Conservation (phyloP, 2,329 filamentous ascomycete species). For the Coniella lustricola region DNA sequence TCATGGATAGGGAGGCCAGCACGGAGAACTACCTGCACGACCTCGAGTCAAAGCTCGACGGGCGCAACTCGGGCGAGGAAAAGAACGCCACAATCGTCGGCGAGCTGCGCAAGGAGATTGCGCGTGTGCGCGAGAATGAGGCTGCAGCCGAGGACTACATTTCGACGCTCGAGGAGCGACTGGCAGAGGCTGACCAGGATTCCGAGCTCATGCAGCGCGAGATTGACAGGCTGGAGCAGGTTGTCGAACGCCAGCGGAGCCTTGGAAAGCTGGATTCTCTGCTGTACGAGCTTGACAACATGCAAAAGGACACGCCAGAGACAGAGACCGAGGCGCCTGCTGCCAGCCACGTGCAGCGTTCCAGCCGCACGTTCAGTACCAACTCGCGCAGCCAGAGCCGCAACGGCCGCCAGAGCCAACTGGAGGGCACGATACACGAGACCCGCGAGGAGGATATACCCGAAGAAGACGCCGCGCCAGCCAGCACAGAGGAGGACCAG, state of each 20-base stretch:
- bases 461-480: slow-evolving; percentile 14
- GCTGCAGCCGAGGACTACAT: slow-evolving; percentile 92
- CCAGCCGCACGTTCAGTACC: slow-evolving; percentile 35
- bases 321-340: slow-evolving; percentile 30
- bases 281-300: slow-evolving; percentile 79
- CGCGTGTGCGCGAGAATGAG: slow-evolving; percentile 83
- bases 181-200: slow-evolving; percentile 94
- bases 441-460: slow-evolving; percentile 36
- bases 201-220: slow-evolving; percentile 95
- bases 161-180: slow-evolving; percentile 86
- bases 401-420: slow-evolving; percentile 45
- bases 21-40: slow-evolving; percentile 92
- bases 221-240: slow-evolving; percentile 86
- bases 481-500: slow-evolving; percentile 22
- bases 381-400: slow-evolving; percentile 50
- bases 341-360: slow-evolving; percentile 36
- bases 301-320: slow-evolving; percentile 52
- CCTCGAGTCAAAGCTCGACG: slow-evolving; percentile 82
- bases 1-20: slow-evolving; percentile 82
- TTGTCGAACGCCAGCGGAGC: slow-evolving; percentile 90
- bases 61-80: slow-evolving; percentile 85
- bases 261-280: slow-evolving; percentile 91
- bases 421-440: slow-evolving; percentile 49
- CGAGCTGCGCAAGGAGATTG: slow-evolving; percentile 86
- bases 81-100: slow-evolving; percentile 79